These are phyloP conservation scores for Trichoderma lentiforme DNA, from an alignment of 2,329 filamentous ascomycete species.

Conservation along the genomic window DNA sequence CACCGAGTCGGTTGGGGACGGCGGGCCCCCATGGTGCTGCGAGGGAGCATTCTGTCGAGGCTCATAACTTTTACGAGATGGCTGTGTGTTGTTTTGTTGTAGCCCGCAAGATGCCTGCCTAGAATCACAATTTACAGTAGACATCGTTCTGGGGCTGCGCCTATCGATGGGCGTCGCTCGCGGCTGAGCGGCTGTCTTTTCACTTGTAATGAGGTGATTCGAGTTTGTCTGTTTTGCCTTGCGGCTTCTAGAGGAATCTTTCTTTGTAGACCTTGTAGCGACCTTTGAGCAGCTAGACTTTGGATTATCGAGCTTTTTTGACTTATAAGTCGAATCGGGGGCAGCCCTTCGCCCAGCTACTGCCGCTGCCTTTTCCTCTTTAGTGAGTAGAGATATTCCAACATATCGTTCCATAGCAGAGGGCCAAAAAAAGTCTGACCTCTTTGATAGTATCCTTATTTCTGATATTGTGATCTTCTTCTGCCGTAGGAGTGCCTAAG, in stretches of 20 bases:
- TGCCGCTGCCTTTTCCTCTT: neutral
- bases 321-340: no score
- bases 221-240: neutral
- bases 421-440: neutral
- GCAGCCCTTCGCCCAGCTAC: neutral
- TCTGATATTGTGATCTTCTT: neutral
- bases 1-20: neutral
- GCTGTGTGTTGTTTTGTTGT: neutral
- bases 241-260: neutral
- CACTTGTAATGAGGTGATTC: neutral
- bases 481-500: neutral
- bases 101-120: neutral
- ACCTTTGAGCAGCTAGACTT: neutral
- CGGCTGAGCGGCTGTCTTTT: no score
- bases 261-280: neutral
- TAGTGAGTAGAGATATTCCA: neutral
- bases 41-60: neutral
- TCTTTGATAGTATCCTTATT: neutral
- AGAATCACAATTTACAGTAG: neutral
- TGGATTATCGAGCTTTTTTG: neutral
- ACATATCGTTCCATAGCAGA: neutral
- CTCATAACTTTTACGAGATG: neutral
- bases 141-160: neutral
- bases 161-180: neutral
- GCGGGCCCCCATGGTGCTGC: neutral